Evolutionary conservation across 345 rosid species (phyloP).

Genomic region (Murraya koenigii): DNA sequence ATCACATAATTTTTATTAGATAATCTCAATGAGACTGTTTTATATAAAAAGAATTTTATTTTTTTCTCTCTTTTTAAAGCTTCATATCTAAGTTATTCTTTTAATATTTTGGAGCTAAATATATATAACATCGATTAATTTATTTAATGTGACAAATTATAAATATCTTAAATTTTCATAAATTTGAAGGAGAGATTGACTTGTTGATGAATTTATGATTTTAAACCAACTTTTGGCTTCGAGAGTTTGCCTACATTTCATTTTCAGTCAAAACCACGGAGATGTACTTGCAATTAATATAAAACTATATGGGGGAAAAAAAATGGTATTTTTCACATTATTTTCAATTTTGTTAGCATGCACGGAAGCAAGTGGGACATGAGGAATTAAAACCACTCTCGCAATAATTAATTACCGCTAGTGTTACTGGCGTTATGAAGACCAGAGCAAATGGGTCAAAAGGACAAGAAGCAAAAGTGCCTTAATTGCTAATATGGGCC

Average conservation of each 20-base stretch:
- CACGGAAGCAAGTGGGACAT: constrained; percentile 9
- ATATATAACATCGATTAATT: too few relatives aligned
- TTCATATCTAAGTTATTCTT: not conserved
- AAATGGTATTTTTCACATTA: too few relatives aligned
- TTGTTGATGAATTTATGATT: not conserved
- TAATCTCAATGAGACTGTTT: not conserved
- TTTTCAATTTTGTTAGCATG: not conserved
- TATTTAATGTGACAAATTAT: too few relatives aligned
- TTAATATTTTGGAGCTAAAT: too few relatives aligned
- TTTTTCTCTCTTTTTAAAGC: too few relatives aligned
- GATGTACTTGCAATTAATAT: not conserved
- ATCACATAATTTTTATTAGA: too few relatives aligned
- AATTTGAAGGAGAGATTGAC: not conserved
- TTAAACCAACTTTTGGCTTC: not conserved
- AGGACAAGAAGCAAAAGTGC: not conserved
- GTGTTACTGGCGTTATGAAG: not conserved
- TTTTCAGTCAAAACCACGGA: not conserved
- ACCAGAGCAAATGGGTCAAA: constrained; percentile 1
- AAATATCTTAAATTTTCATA: too few relatives aligned
- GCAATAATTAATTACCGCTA: too few relatives aligned
- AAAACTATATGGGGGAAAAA: not conserved
- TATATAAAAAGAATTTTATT: too few relatives aligned
- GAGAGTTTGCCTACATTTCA: not conserved
- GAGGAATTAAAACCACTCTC: not conserved
- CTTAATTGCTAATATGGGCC: not conserved